Base-by-base conservation (phyloP, 2,329 filamentous ascomycete species). In the Aureobasidium sp. region DNA sequence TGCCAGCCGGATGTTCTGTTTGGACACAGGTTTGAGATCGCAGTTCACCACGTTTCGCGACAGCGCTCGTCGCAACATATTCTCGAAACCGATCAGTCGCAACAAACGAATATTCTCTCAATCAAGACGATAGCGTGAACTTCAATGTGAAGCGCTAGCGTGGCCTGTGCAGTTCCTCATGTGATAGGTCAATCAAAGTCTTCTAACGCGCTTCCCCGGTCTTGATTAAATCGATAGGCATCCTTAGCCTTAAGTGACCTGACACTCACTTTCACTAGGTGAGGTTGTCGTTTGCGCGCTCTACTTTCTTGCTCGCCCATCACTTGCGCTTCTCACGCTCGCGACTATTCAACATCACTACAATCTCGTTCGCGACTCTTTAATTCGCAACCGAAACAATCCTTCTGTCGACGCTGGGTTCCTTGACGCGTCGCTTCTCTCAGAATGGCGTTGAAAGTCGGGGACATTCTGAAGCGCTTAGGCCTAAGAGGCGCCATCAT, bases 101-200 rank as follows among this genome's bases (percentile, higher is more conserved):
- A 44, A 34, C 17, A 20, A 45, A 34, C 39, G 39, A 29, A 44
- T 36, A 44, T 14, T 42, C 39, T 34, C 53, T 57, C 53, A 36
- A n/a, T 57, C 36, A 57, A 42, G 51, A 37, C 45, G 41, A 57
- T 57, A 34, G 53, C 27, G 41, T 27, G 17, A 48, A 48, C 45
- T 48, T n/a, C 14, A 45, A 57, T 36, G 53, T 57, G 53, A 55
- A 57, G 51, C 51, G 39, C 41, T 57, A 45, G 41, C 39, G 27
- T 57, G 53, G 53, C 41, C 41, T 45, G 53, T 57, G 53, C 53
- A 22, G 17, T 34, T 25, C 42, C 51, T 45, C 41, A 36, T 57
- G 41, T 57, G 53, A 57, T 45, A 57, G 53, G 53, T 45, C 39
- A 34, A 45, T 12, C 12, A 11, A 11, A 42, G 5, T 55, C 37